Conservation (phyloP, 108 stramenopile genomes). For the Nitzschia palea region DNA sequence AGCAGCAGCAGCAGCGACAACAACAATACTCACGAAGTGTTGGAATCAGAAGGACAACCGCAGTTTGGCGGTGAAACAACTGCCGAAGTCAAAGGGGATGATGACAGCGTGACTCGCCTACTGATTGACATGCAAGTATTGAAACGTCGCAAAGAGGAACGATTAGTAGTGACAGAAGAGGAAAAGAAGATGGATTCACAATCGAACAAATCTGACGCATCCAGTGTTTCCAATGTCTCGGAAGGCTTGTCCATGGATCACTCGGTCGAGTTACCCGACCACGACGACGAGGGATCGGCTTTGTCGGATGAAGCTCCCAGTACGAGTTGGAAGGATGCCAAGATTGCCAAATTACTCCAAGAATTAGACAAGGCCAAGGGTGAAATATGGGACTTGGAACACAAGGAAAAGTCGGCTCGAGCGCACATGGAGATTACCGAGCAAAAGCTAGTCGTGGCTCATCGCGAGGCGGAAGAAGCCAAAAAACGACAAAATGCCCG, state of each 20-base stretch:
- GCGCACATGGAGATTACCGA: background rate
- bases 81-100: no score
- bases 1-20: no score
- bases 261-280: background rate
- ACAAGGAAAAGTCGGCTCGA: constrained; percentile 3
- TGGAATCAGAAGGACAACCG: no score
- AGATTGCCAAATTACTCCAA: constrained; percentile 9
- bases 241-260: background rate
- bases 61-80: no score
- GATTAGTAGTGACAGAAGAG: background rate
- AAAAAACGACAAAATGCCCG: constrained; percentile 11
- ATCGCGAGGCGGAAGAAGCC: constrained; percentile 26
- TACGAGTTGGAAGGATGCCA: constrained; percentile 13
- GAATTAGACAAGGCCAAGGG: constrained; percentile 19
- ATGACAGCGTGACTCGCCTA: background rate
- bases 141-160: background rate
- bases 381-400: constrained; percentile 17
- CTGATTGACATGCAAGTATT: constrained; percentile 1
- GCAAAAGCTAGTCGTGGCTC: constrained; percentile 16
- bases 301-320: constrained; percentile 13
- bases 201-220: background rate
- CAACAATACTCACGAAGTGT: no score
- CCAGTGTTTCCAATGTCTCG: constrained; percentile 11
- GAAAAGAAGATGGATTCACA: no score
- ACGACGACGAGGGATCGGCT: background rate